Conservation (phyloP, 805 yeast genomes). For the Saturnispora diversa region DNA sequence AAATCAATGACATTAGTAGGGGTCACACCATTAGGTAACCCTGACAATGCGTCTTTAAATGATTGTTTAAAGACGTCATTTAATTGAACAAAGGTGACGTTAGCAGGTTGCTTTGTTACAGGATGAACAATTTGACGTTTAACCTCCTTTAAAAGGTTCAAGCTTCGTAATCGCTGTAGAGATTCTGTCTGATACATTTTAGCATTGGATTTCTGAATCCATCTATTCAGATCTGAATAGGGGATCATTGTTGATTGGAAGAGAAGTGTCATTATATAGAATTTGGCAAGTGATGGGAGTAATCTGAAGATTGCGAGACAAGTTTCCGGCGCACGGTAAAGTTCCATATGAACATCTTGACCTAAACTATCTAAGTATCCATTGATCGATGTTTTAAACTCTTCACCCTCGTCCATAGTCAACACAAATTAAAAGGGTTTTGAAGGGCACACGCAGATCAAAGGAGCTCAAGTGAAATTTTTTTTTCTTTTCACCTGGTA, state of each 20-base stretch:
- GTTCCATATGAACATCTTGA: slow-evolving; percentile 69
- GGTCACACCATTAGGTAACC: slow-evolving; percentile 28
- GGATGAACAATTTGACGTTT: slow-evolving; percentile 30
- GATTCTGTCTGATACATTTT: slow-evolving; percentile 64
- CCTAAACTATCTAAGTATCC: slow-evolving; percentile 89
- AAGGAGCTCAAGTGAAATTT: too few relatives aligned
- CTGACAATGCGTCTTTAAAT: slow-evolving; percentile 77
- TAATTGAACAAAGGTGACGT: slow-evolving; percentile 36
- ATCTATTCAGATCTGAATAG: slow-evolving; percentile 57
- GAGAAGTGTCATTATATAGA: slow-evolving; percentile 78
- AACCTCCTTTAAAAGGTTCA: slow-evolving; percentile 66
- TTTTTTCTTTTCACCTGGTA: neutral
- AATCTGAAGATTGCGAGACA: slow-evolving; percentile 88
- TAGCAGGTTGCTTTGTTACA: slow-evolving; percentile 28
- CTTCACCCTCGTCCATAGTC: slow-evolving; percentile 18
- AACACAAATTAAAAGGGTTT: too few relatives aligned
- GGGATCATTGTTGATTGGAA: slow-evolving; percentile 71
- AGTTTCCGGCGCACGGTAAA: slow-evolving; percentile 87
- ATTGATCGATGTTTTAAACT: slow-evolving; percentile 67
- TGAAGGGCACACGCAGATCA: too few relatives aligned
- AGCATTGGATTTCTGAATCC: slow-evolving; percentile 46
- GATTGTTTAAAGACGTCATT: slow-evolving; percentile 69
- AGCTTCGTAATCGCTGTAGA: slow-evolving; percentile 60
- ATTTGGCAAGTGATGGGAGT: slow-evolving; percentile 82
- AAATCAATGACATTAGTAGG: slow-evolving; percentile 2